Evolutionary conservation across 352 stramenopile species (phyloP).

Genomic region (Pythium folliculosum): DNA sequence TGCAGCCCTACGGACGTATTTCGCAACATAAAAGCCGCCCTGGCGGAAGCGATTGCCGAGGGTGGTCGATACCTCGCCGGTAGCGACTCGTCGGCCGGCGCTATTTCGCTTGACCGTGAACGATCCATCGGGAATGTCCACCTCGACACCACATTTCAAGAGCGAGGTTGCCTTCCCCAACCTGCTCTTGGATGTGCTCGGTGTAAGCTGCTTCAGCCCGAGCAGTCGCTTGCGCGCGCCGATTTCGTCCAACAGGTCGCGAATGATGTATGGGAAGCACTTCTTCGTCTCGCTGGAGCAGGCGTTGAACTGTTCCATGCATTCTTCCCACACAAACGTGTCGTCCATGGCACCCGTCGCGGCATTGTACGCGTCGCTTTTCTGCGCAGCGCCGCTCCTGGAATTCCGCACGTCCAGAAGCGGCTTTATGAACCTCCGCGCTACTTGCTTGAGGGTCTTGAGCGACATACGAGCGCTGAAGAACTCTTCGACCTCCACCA

Average conservation of each 20-base stretch:
- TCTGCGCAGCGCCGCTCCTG: conserved; percentile 21
- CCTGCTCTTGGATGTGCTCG: conserved; percentile 6
- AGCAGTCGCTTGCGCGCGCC: conserved; percentile 35
- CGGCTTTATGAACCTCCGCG: conserved; percentile 29
- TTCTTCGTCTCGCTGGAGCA: conserved; percentile 30
- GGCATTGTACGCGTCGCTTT: conserved; percentile 38
- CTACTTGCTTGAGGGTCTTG: conserved; percentile 27
- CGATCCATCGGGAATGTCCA: conserved; percentile 20
- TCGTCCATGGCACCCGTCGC: conserved; percentile 26
- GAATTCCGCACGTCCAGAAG: conserved; percentile 7
- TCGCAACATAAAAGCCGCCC: conserved; percentile 49
- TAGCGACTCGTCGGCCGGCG: neutral
- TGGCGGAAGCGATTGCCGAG: conserved; percentile 33
- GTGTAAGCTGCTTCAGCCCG: conserved; percentile 21
- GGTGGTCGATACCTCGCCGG: conserved; percentile 22
- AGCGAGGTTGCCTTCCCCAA: conserved; percentile 22
- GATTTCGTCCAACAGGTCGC: conserved; percentile 57
- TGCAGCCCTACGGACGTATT: conserved; percentile 35
- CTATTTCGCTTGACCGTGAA: conserved; percentile 14
- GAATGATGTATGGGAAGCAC: conserved; percentile 50
- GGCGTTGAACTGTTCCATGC: conserved; percentile 36
- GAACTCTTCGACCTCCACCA: conserved; percentile 40
- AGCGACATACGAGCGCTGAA: conserved; percentile 33
- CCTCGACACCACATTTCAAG: conserved; percentile 32
- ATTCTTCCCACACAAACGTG: conserved; percentile 53